Base-by-base conservation (phyloP, 371 early-diverging fungal genomes). In the Enteropsectra breve region DNA sequence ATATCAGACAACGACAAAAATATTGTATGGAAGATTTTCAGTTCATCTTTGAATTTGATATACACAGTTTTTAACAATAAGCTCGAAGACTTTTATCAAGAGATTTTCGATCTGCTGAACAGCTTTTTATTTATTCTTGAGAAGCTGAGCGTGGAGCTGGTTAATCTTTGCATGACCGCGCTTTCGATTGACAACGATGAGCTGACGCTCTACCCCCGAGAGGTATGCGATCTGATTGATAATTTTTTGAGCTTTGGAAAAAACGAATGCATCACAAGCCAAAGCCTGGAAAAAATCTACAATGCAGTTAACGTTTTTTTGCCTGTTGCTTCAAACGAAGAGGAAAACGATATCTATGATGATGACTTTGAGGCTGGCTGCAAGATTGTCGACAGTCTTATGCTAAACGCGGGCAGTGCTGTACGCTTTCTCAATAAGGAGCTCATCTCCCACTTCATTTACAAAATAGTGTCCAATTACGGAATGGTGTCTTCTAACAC, bases 291-390 rank as follows among this genome's bases (percentile, higher is more conserved):
- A 40, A 37, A 50, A 34, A 53, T 75, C n/a, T 33, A 57, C 30
- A 54, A 45, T 18, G 13, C 54, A 24, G 40, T 69, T 21, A 34
- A 40, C 15, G 52, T 55, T 1, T 59, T 53, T 46, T 47, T 47
- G 4, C 5, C 48, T 6, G 23, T 59, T 8, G 55, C 58, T 34
- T 13, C 60, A 8, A 38, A 26, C 2, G 47, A 67, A 18, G 45
- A 40, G n/a, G 78, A 80, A 37, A 72, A 66, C 29, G 48, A 56
- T 23, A 40, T 72, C 26, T 73, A 68, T 66, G 74, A 75, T 0
- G 77, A 79, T 15, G 79, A 79, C 60, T 74, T 71, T 58, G 70
- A 66, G 13, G 60, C 63, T 21, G 77, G 69, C 1, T 81, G 81
- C 64, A 54, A 63, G 32, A 71, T 81, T 28, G 68, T 77, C 18